Base-by-base conservation (phyloP, 169 alveolate genomes). In the Plasmodium chabaudi region DNA sequence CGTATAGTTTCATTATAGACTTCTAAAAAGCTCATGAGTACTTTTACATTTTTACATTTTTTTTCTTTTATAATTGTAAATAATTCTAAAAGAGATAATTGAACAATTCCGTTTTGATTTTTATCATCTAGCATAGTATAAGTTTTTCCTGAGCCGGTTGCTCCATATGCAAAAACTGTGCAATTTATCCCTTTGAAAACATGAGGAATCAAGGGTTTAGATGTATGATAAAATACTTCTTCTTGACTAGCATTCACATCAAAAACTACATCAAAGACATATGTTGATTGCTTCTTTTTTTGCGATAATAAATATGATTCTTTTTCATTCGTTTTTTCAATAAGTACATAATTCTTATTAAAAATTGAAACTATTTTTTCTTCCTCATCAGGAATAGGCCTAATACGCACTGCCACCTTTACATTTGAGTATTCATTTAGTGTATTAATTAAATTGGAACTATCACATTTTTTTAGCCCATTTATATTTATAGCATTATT, bases 71-170 rank as follows among this genome's bases (percentile, higher is more conserved):
- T 73, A 44, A 87, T 71, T 12, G 88, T 87, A 93, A 97, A 98
- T 39, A 98, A 89, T 53, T 96, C 98, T 39, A 93, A 87, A 10
- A 98, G 92, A 3, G 99, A 92, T 79, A 97, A 86, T 65, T 95
- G 95, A 93, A 98, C 97, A 25, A 98, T 92, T 6, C 99, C 99
- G 6, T 96, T 95, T 27, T 96, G 94, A 55, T 96, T 96, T 12
- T 94, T 97, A 25, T 94, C 95, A 12, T 99, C 99, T 51, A 97
- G 93, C 98, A 98, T 98, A 4, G 99, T 98, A 92, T 96, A 96
- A 3, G 99, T 98, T 93, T 98, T 98, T 2, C 99, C 99, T 1
- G 99, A 97, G 3, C 99, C 99, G 1, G 99, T 98, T 10, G 99
- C 98, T n/a, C 99, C 99, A 93, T 98, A 98, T 5, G 99, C 99